Percentiles rank a stretch among this genome's conserved stretches.
phyloP scores from a whole-genome alignment of 1,284 basidiomycete species.

The Ganoderma sinense region DNA sequence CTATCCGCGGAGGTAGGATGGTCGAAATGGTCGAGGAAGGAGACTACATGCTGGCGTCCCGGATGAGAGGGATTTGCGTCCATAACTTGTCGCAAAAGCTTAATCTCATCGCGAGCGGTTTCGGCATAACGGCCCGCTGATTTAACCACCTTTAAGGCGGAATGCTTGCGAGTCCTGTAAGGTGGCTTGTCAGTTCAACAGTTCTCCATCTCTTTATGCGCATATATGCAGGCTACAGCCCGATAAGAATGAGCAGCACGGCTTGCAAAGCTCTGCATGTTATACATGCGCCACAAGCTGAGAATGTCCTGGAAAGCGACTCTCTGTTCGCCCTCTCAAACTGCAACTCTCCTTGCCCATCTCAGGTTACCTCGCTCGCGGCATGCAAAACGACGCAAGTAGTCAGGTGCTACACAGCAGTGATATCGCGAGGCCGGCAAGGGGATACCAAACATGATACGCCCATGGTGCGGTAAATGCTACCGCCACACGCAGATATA shows the following conservation, averaged over 20 bases:
- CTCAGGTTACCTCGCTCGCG: not conserved
- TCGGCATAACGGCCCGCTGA: slow-evolving; percentile 88
- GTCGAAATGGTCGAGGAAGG: slow-evolving; percentile 88
- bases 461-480: too few species aligned
- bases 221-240: too few species aligned
- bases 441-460: not conserved
- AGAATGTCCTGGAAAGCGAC: not conserved
- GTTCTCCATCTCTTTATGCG: not conserved
- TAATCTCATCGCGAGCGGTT: slow-evolving; percentile 92
- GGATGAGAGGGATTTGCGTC: slow-evolving; percentile 75
- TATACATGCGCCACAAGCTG: not conserved
- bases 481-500: slow-evolving; percentile 1
- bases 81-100: slow-evolving; percentile 81
- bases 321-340: not conserved
- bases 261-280: not conserved
- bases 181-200: not conserved
- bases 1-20: slow-evolving; percentile 68
- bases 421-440: not conserved
- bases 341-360: not conserved
- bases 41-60: slow-evolving; percentile 78
- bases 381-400: not conserved
- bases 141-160: slow-evolving; percentile 92
- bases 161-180: slow-evolving; percentile 70
- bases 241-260: not conserved
- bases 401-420: not conserved